phyloP scores from a whole-genome alignment of 2,329 filamentous ascomycete species.

The Cercospora citrullina region DNA sequence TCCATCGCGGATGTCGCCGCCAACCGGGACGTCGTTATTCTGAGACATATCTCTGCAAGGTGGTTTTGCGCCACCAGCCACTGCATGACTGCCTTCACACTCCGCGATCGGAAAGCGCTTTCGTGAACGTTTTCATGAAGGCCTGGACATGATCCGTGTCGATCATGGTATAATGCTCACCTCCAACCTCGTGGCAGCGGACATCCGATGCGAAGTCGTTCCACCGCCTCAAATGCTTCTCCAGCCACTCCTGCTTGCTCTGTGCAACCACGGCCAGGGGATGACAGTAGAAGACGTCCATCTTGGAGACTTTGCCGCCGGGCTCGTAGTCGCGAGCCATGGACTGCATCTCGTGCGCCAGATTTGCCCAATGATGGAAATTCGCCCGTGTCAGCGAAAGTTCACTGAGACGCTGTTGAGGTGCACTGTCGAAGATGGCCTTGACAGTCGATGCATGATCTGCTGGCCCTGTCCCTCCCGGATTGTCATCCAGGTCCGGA shows the following conservation, averaged over 20 bases:
- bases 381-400: not conserved
- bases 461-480: not conserved
- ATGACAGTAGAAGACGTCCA: conserved; percentile 48
- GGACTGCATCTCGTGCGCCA: conserved; percentile 14
- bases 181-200: conserved; percentile 25
- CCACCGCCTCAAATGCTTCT: conserved; percentile 29
- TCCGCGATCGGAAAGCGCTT: conserved; percentile 9
- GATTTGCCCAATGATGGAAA: conserved; percentile 10
- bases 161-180: conserved; percentile 32
- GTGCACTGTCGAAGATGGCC: conserved; percentile 3
- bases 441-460: not conserved
- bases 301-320: conserved; percentile 36
- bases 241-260: conserved; percentile 38
- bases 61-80: not conserved
- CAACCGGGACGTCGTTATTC: not conserved
- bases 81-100: not conserved
- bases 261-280: conserved; percentile 37
- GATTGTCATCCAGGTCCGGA: not conserved
- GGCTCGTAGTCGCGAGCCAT: conserved; percentile 44
- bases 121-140: conserved; percentile 20
- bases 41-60: not conserved
- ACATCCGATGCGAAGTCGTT: conserved; percentile 23
- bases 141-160: conserved; percentile 22
- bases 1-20: not conserved
- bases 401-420: not conserved